phyloP scores from a whole-genome alignment of 805 yeast genomes.

The Yamadazyma sp. region DNA sequence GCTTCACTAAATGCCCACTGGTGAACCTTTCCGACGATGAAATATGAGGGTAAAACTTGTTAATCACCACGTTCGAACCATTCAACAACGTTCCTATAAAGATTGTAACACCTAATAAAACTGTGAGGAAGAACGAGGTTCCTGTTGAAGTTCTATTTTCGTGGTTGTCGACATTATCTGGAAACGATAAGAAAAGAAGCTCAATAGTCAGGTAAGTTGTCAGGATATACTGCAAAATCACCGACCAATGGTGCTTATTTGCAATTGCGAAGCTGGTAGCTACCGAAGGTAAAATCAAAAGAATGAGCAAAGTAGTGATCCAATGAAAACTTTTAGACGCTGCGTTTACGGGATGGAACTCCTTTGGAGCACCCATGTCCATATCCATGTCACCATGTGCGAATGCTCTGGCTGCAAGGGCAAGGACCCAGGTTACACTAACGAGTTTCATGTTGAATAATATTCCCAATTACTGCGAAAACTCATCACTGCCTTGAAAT shows the following conservation, averaged over 20 bases:
- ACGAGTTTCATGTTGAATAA: too few species aligned
- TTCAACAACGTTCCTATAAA: conserved; percentile 55
- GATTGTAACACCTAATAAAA: conserved; percentile 47
- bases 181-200: conserved; percentile 56
- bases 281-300: conserved; percentile 57
- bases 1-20: not conserved
- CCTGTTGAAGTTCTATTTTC: conserved; percentile 70
- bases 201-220: conserved; percentile 57
- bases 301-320: conserved; percentile 48
- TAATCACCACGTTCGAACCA: conserved; percentile 48
- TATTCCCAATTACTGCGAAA: too few species aligned
- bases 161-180: conserved; percentile 58
- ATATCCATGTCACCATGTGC: conserved; percentile 11
- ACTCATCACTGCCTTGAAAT: too few species aligned
- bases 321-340: conserved; percentile 64
- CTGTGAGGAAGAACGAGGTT: conserved; percentile 60
- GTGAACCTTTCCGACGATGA: conserved; percentile 23
- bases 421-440: too few species aligned
- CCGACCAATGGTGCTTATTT: conserved; percentile 43
- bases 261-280: conserved; percentile 58
- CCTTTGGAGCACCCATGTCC: conserved; percentile 29
- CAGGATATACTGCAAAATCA: conserved; percentile 46
- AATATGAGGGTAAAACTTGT: conserved; percentile 35
- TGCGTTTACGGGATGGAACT: conserved; percentile 48
- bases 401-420: not conserved